Conservation (phyloP, 1,284 basidiomycete genomes). For the Rhodotorula sp. region DNA sequence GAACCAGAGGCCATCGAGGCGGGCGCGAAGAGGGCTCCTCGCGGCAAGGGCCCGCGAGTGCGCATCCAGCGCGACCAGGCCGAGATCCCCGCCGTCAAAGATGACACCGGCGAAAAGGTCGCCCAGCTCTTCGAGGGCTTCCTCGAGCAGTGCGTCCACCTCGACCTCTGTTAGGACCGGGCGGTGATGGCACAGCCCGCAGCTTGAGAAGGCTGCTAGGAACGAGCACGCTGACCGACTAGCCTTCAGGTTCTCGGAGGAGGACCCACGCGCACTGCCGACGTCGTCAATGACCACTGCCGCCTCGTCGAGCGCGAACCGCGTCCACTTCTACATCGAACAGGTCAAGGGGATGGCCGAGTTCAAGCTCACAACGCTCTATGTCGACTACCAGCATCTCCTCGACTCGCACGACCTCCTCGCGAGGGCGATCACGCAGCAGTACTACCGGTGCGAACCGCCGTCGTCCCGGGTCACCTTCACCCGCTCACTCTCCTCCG, state of each 20-base stretch:
- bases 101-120: conserved; percentile 89
- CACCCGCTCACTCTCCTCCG: not conserved
- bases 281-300: conserved; percentile 65
- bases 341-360: conserved; percentile 81
- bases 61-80: conserved; percentile 34
- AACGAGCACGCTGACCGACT: not conserved
- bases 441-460: conserved; percentile 75
- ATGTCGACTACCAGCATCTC: conserved; percentile 91
- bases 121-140: conserved; percentile 87
- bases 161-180: too few relatives aligned
- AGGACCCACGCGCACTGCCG: conserved; percentile 63
- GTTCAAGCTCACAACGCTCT: conserved; percentile 90
- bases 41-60: conserved; percentile 19
- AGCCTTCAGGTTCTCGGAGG: conserved; percentile 71
- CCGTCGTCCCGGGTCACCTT: too few relatives aligned
- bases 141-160: conserved; percentile 71
- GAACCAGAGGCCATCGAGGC: conserved; percentile 25
- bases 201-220: not conserved
- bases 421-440: conserved; percentile 85
- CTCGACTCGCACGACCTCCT: conserved; percentile 87
- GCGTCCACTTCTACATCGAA: conserved; percentile 55
- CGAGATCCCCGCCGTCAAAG: conserved; percentile 68
- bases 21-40: conserved; percentile 13
- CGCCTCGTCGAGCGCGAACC: conserved; percentile 27
- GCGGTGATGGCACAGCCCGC: not conserved